Evolutionary conservation across 805 yeast genomes (phyloP).

Genomic region (Lipomyces mesembrius): DNA sequence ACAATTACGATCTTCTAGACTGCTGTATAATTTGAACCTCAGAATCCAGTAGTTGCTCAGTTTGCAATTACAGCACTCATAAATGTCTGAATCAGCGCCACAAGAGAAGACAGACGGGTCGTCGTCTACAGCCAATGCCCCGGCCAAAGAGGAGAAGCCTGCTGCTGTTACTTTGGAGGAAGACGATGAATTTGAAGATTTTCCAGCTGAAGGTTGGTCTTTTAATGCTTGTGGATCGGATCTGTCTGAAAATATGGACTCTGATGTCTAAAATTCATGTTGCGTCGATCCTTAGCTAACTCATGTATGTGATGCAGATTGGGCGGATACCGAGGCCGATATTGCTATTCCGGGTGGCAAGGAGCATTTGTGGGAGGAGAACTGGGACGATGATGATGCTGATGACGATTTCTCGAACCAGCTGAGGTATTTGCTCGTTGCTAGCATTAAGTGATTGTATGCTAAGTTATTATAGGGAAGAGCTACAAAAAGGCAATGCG

Average conservation of each 20-base stretch:
- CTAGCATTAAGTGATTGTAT: not conserved
- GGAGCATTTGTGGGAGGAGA: slow-evolving; percentile 87
- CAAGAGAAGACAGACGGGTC: slow-evolving; percentile 6
- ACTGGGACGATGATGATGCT: slow-evolving; percentile 92
- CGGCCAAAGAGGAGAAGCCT: slow-evolving; percentile 23
- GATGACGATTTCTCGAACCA: slow-evolving; percentile 84
- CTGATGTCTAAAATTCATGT: not conserved
- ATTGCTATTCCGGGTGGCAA: slow-evolving; percentile 51
- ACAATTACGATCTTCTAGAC: not conserved
- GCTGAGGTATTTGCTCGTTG: slow-evolving; percentile 53
- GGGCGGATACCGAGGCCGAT: slow-evolving; percentile 66
- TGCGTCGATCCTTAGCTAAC: not conserved
- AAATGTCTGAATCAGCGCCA: slow-evolving; percentile 4
- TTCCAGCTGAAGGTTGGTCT: slow-evolving; percentile 72
- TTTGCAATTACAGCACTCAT: not conserved
- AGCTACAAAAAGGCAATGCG: not conserved
- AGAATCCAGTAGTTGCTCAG: not conserved
- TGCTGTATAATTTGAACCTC: not conserved
- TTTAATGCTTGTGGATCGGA: not conserved
- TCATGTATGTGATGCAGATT: slow-evolving; percentile 49
- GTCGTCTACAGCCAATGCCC: not conserved
- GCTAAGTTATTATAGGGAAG: not conserved
- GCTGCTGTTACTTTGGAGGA: slow-evolving; percentile 75
- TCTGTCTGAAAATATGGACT: not conserved
- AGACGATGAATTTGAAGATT: slow-evolving; percentile 96